Percentiles rank a stretch among this genome's conserved stretches.
phyloP scores from a whole-genome alignment of 1,284 basidiomycete species.

The Leccinum ponderosum region DNA sequence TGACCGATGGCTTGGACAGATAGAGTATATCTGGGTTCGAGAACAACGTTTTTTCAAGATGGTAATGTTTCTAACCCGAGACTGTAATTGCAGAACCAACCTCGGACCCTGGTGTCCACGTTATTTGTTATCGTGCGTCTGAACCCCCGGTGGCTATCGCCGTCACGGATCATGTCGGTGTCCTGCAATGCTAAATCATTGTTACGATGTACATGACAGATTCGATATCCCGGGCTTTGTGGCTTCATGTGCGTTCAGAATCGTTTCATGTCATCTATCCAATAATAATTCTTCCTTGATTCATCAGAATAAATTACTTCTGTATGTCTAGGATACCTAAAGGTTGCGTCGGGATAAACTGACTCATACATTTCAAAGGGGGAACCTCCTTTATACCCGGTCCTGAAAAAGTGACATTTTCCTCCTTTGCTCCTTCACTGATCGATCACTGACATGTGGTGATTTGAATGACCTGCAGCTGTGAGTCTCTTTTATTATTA shows the following conservation, averaged over 20 bases:
- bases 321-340: not conserved
- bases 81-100: not conserved
- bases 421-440: not conserved
- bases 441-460: not conserved
- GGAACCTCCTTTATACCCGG: not conserved
- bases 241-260: not conserved
- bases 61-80: not conserved
- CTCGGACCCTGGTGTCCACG: not conserved
- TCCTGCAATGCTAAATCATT: not conserved
- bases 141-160: not conserved
- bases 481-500: not conserved
- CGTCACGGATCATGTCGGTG: not conserved
- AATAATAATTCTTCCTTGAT: not conserved
- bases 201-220: not conserved
- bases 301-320: not conserved
- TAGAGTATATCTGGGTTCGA: not conserved
- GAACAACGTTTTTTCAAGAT: not conserved
- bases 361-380: not conserved
- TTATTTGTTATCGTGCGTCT: not conserved
- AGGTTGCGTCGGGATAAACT: not conserved
- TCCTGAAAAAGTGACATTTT: not conserved
- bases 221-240: not conserved
- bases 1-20: not conserved
- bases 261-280: not conserved
- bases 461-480: not conserved